Evolutionary conservation across 352 stramenopile genomes (phyloP).

Genomic region (Pythium rhizo-oryzae): DNA sequence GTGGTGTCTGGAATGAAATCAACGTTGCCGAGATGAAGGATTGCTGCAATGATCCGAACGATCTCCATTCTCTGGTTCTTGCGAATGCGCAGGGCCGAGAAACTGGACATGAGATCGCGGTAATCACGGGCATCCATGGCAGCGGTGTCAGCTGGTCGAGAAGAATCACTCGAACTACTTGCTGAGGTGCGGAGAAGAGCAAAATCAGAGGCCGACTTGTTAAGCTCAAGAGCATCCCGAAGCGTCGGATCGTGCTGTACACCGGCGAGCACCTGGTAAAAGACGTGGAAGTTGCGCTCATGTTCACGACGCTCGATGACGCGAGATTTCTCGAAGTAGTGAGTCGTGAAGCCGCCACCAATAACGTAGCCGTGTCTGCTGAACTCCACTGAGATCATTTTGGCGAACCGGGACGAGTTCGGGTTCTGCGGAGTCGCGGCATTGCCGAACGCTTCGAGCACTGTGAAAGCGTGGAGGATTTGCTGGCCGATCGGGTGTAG

Average conservation of each 20-base stretch:
- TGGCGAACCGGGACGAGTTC: conserved; percentile 80
- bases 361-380: conserved; percentile 78
- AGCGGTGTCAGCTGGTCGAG: conserved; percentile 43
- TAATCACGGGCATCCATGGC: conserved; percentile 71
- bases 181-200: conserved; percentile 55
- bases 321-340: conserved; percentile 86
- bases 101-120: conserved; percentile 79
- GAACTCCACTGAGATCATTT: conserved; percentile 87
- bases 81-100: conserved; percentile 75
- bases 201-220: conserved; percentile 59
- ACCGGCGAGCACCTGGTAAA: conserved; percentile 90
- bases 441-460: conserved; percentile 83
- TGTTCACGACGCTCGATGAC: conserved; percentile 71
- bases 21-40: conserved; percentile 80
- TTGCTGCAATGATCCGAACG: conserved; percentile 67
- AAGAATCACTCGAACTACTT: conserved; percentile 27
- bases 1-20: conserved; percentile 62
- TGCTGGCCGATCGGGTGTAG: conserved; percentile 81
- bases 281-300: conserved; percentile 94
- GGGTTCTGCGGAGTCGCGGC: conserved; percentile 56
- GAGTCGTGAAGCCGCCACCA: conserved; percentile 76
- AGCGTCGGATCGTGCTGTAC: conserved; percentile 72
- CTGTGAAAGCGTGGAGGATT: conserved; percentile 77
- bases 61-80: conserved; percentile 85
- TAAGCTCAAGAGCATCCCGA: conserved; percentile 69